Percentiles rank a stretch among this genome's conserved stretches.
Conservation (phyloP, 1,139 yeast genomes). For the Debaryomyces udenii region DNA sequence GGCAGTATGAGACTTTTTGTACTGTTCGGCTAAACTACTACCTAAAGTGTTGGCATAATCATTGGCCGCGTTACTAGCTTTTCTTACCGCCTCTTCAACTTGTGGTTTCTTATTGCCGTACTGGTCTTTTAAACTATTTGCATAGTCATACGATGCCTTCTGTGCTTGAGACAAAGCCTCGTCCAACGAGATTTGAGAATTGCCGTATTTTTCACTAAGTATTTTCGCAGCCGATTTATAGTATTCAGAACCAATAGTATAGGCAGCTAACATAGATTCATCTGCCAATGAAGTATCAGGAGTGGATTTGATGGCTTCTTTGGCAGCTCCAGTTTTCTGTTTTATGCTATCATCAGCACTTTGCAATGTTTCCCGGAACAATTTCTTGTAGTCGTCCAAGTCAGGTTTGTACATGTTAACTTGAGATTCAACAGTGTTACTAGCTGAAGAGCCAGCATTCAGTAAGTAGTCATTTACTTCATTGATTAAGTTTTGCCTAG, state of each 20-base stretch:
- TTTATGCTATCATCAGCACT: conserved; percentile 9
- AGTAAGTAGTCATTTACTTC: conserved; percentile 18
- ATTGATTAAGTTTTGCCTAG: conserved; percentile 26
- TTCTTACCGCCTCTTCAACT: conserved; percentile 14
- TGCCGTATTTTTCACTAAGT: conserved; percentile 27
- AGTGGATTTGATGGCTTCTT: conserved; percentile 10
- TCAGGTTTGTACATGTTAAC: conserved; percentile 24
- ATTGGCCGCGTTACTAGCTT: conserved; percentile 23
- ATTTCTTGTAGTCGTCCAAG: conserved; percentile 21
- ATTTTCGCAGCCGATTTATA: conserved; percentile 41
- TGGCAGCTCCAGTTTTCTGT: conserved; percentile 5
- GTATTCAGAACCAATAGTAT: conserved; percentile 39
- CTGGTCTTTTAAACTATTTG: conserved; percentile 18
- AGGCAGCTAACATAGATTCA: conserved; percentile 23
- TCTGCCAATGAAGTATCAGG: conserved; percentile 22
- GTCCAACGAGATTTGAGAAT: conserved; percentile 22
- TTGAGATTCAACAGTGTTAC: conserved; percentile 17
- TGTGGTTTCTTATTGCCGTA: conserved; percentile 16
- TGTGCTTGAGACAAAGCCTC: conserved; percentile 27
- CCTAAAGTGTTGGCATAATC: conserved; percentile 16
- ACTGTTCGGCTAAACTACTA: conserved; percentile 9
- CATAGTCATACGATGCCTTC: conserved; percentile 26
- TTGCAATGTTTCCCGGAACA: conserved; percentile 14
- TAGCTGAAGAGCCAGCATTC: conserved; percentile 6
- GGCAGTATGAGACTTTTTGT: conserved; percentile 17